Base-by-base conservation (phyloP, 345 rosid species). In the Pistacia atlantica region DNA sequence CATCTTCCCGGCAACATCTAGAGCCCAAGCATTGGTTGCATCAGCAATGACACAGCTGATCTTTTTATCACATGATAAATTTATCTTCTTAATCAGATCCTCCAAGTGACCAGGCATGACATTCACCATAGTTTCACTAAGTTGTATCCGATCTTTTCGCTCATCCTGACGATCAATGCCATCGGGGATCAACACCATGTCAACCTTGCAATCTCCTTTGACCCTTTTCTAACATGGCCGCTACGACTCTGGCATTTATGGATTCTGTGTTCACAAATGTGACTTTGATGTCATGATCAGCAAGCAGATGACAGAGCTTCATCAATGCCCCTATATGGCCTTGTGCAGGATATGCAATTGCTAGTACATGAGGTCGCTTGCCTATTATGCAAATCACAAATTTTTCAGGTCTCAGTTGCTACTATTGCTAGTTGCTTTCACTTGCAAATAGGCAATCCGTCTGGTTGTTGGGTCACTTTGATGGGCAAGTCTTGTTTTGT, bases 341-440 rank as follows among this genome's bases (percentile, higher is more conserved):
- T 46, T 66, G 70, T 46, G 70, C 9, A 20, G 70, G 70, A 14
- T 66, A 46, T 20, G 70, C 70, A 10, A 22, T 67, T 22, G 11
- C 56, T 0, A 67, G 37, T 14, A 67, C 56, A 67, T 6, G 31
- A 3, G 37, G 4, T 67, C 13, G 71, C 56, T 55, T 67, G 33
- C 35, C 3, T 37, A 22, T 67, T 14, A 45, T 46, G 49, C 2
- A 11, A 61, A 12, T 31, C 2, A 38, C 37, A 37, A 37, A 37
- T 2, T 2, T 2, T 37, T 37, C 3, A 37, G 38, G 38, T 37
- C 38, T 37, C 38, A 17, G 22, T 17, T 17, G 48, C 67, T 64
- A 22, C 25, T 3, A 20, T 16, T 51, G 5, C 22, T 37, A 20
- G 37, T 22, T 59, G 3, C 13, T 59, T 59, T 10, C 63, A 22